A percentile compares a stretch with the other conserved stretches of the same genome.
Evolutionary conservation across 345 rosid species (phyloP).

Genomic region (Draba incana): DNA sequence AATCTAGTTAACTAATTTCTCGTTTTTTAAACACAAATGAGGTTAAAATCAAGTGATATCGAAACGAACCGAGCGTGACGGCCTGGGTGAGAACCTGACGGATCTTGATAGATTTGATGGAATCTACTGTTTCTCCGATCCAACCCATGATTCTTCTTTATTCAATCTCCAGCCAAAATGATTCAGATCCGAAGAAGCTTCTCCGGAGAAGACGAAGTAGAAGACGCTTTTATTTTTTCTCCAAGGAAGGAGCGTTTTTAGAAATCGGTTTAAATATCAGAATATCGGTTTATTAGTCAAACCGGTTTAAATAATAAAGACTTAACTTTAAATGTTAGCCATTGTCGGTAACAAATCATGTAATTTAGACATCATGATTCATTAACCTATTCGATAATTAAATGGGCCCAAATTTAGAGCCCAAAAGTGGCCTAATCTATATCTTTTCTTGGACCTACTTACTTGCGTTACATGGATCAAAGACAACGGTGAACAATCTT

Average conservation of each 20-base stretch:
- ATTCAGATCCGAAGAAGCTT: constrained; percentile 28
- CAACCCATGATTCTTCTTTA: constrained; percentile 56
- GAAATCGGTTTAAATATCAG: constrained; percentile 25
- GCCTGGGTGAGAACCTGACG: constrained; percentile 85
- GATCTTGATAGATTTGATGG: constrained; percentile 77
- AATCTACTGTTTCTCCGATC: constrained; percentile 77
- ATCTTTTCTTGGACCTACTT: too few species aligned
- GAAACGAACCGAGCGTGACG: constrained; percentile 74
- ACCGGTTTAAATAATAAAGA: constrained; percentile 20
- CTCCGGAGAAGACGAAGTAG: neutral
- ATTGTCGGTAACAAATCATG: neutral
- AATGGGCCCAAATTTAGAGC: too few species aligned
- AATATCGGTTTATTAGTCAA: constrained; percentile 31
- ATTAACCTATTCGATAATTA: too few species aligned
- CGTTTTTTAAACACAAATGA: neutral
- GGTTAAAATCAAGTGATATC: constrained; percentile 3
- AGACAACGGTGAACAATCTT: neutral
- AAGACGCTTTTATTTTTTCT: too few species aligned
- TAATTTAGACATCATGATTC: too few species aligned
- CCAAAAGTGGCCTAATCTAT: too few species aligned
- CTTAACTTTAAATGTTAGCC: constrained; percentile 9
- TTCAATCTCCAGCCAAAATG: neutral
- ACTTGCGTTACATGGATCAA: too few species aligned
- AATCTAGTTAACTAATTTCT: too few species aligned
- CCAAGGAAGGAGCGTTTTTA: constrained; percentile 12